Evolutionary conservation across 192 early-diverging fungal genomes (phyloP).

Genomic region (Entomortierella beljakovae): DNA sequence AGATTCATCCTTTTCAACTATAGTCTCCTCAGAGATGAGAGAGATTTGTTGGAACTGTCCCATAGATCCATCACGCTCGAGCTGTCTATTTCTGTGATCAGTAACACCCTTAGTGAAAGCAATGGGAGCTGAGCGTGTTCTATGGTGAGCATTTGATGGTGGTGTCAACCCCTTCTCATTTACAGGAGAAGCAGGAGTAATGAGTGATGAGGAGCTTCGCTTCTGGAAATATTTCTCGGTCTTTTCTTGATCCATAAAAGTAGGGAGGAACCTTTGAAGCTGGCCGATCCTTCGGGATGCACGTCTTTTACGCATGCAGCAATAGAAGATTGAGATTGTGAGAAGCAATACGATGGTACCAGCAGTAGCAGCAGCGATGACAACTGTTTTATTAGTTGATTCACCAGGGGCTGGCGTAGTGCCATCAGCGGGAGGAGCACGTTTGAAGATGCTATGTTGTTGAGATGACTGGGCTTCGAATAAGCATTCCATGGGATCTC

Average conservation of each 20-base stretch:
- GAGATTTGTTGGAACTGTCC: constrained; percentile 54
- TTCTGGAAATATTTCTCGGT: constrained; percentile 44
- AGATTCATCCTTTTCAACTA: constrained; percentile 11
- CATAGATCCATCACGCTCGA: constrained; percentile 42
- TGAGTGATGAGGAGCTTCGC: constrained; percentile 22
- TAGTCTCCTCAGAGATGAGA: constrained; percentile 25
- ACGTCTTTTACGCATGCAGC: constrained; percentile 40
- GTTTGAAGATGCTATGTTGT: constrained; percentile 9
- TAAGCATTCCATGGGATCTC: too few species aligned
- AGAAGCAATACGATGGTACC: constrained; percentile 31
- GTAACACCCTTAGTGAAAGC: constrained; percentile 39
- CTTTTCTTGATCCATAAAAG: constrained; percentile 53
- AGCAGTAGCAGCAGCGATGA: constrained; percentile 17
- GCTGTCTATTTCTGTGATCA: constrained; percentile 35
- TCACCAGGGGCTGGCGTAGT: background rate
- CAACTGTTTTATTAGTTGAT: background rate
- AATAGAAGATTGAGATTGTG: constrained; percentile 25
- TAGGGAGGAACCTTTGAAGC: constrained; percentile 40
- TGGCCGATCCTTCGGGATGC: constrained; percentile 47
- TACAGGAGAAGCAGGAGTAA: constrained; percentile 5
- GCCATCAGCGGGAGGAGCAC: constrained; percentile 18
- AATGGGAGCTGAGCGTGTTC: constrained; percentile 37
- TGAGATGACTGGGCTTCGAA: too few species aligned
- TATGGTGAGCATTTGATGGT: constrained; percentile 37
- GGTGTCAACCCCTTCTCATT: background rate